Evolutionary conservation across 1,284 basidiomycete species (phyloP).

Genomic region (Coniferiporia weirii): DNA sequence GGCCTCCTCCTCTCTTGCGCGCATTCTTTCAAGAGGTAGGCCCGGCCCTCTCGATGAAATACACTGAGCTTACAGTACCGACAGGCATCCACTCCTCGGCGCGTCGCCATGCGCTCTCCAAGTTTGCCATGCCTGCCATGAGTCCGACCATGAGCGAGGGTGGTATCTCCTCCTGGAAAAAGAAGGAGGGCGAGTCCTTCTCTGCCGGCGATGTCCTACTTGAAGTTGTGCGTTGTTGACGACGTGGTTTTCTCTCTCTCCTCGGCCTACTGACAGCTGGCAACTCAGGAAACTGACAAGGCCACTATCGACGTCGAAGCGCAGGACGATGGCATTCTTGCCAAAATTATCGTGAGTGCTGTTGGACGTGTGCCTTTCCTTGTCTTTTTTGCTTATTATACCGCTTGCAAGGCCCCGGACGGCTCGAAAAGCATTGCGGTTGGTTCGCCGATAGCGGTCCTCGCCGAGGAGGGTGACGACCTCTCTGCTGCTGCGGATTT

Average conservation of each 20-base stretch:
- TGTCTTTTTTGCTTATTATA: constrained; percentile 9
- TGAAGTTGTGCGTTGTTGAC: constrained; percentile 79
- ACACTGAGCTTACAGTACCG: neutral
- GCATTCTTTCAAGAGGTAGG: constrained; percentile 65
- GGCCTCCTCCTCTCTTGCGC: constrained; percentile 56
- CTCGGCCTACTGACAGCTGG: constrained; percentile 17
- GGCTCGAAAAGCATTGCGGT: constrained; percentile 87
- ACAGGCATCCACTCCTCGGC: constrained; percentile 81
- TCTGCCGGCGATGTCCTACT: constrained; percentile 88
- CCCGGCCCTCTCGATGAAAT: neutral
- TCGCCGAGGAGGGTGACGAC: constrained; percentile 94
- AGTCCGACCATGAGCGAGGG: constrained; percentile 99
- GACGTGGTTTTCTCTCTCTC: constrained; percentile 4
- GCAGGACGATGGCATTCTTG: constrained; percentile 93
- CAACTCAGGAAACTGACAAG: constrained; percentile 92
- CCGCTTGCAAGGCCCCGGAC: constrained; percentile 54
- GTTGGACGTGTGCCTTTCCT: neutral
- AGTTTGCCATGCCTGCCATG: constrained; percentile 99
- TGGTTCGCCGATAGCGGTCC: constrained; percentile 83
- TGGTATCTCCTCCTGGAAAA: constrained; percentile 97
- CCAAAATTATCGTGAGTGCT: constrained; percentile 75
- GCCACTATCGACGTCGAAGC: constrained; percentile 99
- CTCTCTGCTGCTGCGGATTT: constrained; percentile 76
- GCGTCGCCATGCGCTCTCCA: constrained; percentile 72
- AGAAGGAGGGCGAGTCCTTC: constrained; percentile 91